A percentile compares a stretch with the other conserved stretches of the same genome.
phyloP scores from a whole-genome alignment of 768 basidiomycete genomes.

The Pleurotus platypus region DNA sequence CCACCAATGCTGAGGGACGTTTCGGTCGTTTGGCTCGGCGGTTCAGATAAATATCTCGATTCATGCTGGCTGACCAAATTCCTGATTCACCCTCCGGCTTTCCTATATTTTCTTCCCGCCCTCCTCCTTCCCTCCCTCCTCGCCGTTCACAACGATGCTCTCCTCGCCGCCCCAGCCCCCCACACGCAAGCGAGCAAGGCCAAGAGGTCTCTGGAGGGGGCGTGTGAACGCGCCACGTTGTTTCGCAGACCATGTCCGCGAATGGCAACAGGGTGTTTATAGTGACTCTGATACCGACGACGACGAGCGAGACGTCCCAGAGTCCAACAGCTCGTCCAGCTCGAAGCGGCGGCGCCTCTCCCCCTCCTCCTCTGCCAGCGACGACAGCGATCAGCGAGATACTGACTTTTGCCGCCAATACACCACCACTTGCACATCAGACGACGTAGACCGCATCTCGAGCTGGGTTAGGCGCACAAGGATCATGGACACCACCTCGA shows the following conservation, averaged over 20 bases:
- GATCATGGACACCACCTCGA: constrained; percentile 38
- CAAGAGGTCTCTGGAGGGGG: constrained; percentile 43
- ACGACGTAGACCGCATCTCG: constrained; percentile 21
- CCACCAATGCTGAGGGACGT: constrained; percentile 9
- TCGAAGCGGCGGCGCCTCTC: constrained; percentile 9
- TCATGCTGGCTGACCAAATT: constrained; percentile 11
- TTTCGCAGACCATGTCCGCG: constrained; percentile 17
- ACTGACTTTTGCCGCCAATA: constrained; percentile 3
- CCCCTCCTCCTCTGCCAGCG: constrained; percentile 14
- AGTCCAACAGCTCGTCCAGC: constrained; percentile 12
- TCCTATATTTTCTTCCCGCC: constrained; percentile 10
- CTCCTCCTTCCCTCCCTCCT: constrained; percentile 11
- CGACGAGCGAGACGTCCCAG: constrained; percentile 17
- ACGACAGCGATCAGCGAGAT: constrained; percentile 13
- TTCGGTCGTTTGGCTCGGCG: constrained; percentile 14
- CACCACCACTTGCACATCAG: constrained; percentile 7
- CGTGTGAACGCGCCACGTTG: constrained; percentile 31
- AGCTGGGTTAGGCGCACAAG: constrained; percentile 30
- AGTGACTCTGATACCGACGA: constrained; percentile 12
- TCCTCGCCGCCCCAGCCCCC: constrained; percentile 14
- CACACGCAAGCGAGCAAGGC: constrained; percentile 22
- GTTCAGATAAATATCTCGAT: constrained; percentile 21
- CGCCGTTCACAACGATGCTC: constrained; percentile 11
- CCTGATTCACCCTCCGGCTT: constrained; percentile 15
- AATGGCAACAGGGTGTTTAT: constrained; percentile 15